Conservation (phyloP, 495 filamentous ascomycete species). For the Achaetomiella virescens region DNA sequence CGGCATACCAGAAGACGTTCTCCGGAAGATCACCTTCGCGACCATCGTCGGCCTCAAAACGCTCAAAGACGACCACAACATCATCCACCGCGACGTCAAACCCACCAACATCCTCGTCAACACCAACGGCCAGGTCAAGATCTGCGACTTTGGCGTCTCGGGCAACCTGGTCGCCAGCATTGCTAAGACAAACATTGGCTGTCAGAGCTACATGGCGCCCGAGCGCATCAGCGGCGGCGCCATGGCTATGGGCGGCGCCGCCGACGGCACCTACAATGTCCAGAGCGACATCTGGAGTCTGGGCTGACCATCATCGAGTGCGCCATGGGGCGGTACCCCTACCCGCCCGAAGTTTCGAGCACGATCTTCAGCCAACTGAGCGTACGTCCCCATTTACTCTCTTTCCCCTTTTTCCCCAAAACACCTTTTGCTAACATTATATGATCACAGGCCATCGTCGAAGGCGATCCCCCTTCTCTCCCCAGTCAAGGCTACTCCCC, state of each 20-base stretch:
- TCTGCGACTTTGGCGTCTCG: constrained; percentile 97
- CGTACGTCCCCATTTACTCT: constrained; percentile 52
- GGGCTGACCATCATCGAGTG: constrained; percentile 96
- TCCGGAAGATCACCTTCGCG: constrained; percentile 87
- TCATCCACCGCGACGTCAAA: constrained; percentile 98
- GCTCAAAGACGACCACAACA: constrained; percentile 97
- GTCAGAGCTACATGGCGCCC: constrained; percentile 99
- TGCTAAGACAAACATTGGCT: constrained; percentile 98
- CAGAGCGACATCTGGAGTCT: constrained; percentile 98
- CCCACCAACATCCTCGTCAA: constrained; percentile 96
- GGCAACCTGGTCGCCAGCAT: constrained; percentile 96
- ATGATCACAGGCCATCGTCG: constrained; percentile 76
- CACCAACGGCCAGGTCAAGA: constrained; percentile 85
- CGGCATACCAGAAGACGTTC: constrained; percentile 80
- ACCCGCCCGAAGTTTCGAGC: constrained; percentile 95
- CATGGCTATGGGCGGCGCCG: constrained; percentile 61
- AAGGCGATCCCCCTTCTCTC: constrained; percentile 85
- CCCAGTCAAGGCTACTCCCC: constrained; percentile 71
- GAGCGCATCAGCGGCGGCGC: constrained; percentile 87
- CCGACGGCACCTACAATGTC: constrained; percentile 87
- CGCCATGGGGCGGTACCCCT: constrained; percentile 90
- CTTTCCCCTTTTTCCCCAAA: constrained; percentile 7
- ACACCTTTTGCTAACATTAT: no score
- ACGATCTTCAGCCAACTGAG: constrained; percentile 98
- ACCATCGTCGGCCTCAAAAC: constrained; percentile 87